A percentile compares a stretch with the other conserved stretches of the same genome.
Evolutionary conservation across 2,329 filamentous ascomycete species (phyloP).

Genomic region (Metarhizium guizhouense): DNA sequence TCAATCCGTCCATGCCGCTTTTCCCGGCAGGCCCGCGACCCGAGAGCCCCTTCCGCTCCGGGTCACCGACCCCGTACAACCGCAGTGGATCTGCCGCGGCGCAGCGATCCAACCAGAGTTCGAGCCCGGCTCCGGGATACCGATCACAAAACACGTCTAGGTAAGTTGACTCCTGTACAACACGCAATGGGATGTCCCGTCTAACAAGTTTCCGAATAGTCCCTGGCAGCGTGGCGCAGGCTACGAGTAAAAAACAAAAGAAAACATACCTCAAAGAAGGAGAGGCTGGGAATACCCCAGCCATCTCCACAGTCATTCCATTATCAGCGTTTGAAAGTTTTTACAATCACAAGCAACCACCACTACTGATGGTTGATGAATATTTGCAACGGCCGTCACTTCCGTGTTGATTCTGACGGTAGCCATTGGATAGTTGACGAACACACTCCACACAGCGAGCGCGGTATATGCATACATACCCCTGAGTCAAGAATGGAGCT

Average conservation of each 20-base stretch:
- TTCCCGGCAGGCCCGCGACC: conserved; percentile 30
- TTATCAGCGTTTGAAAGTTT: background rate
- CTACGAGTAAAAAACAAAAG: conserved; percentile 24
- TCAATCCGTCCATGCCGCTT: conserved; percentile 33
- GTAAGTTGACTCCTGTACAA: conserved; percentile 14
- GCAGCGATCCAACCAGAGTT: conserved; percentile 22
- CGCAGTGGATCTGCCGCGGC: conserved; percentile 8
- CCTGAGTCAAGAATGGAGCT: background rate
- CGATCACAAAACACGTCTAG: conserved; percentile 31
- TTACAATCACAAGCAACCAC: background rate
- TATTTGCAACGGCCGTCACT: background rate
- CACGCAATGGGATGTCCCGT: too few relatives aligned
- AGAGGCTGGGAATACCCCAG: background rate
- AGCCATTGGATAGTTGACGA: background rate
- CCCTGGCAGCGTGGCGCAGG: conserved; percentile 38
- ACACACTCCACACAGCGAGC: background rate
- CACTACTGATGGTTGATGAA: background rate
- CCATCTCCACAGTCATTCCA: background rate
- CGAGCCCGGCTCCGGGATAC: conserved; percentile 23
- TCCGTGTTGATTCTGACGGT: background rate
- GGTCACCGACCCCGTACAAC: conserved; percentile 25
- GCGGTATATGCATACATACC: background rate
- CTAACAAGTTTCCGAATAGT: conserved; percentile 18
- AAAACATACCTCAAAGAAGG: background rate
- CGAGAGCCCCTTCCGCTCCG: conserved; percentile 25